Base-by-base conservation (phyloP, 768 basidiomycete genomes). In the Pleurotus sapidus region DNA sequence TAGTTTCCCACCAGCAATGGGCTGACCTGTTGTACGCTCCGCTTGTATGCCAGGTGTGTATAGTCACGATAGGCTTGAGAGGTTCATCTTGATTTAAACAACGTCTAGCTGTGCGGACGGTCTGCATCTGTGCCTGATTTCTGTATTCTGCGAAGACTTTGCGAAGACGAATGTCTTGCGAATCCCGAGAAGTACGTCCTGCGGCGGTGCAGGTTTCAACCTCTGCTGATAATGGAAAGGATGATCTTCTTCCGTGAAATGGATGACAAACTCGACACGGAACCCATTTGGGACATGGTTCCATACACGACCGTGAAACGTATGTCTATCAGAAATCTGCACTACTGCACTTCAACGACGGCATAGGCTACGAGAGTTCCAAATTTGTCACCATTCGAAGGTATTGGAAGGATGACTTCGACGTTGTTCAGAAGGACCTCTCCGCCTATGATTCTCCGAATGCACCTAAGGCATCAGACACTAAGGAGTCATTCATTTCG, bases 211-310 rank as follows among this genome's bases (percentile, higher is more conserved):
- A 34, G 30, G 30, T 34, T 34, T 11, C 8, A 34, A 54, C 15
- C 2, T 42, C 34, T 1, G 12, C 51, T 18, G 34, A 18, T 23
- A 38, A 39, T 54, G 5, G 18, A 18, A 24, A 54, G 51, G 39
- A 54, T 54, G 51, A 54, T 30, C 3, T 54, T 54, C 39, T 54
- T 40, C 39, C 51, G 51, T 11, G 51, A 54, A 54, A 39, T 34
- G 5, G 51, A 54, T 11, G 49, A 34, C n/a, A 27, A 50, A 17
- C 20, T 14, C 9, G 51, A 37, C 12, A 27, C 20, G n/a, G 25
- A 54, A 20, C 51, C 51, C 5, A 54, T 54, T 23, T 54, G 51
- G 51, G 51, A 54, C 42, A 54, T 54, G 51, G 51, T 54, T 38
- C 51, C 51, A 23, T 54, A 54, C n/a, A 54, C 51, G 17, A 40